Evolutionary conservation across 23 red algal species (phyloP).

Genomic region (Cyanidium caldarium): DNA sequence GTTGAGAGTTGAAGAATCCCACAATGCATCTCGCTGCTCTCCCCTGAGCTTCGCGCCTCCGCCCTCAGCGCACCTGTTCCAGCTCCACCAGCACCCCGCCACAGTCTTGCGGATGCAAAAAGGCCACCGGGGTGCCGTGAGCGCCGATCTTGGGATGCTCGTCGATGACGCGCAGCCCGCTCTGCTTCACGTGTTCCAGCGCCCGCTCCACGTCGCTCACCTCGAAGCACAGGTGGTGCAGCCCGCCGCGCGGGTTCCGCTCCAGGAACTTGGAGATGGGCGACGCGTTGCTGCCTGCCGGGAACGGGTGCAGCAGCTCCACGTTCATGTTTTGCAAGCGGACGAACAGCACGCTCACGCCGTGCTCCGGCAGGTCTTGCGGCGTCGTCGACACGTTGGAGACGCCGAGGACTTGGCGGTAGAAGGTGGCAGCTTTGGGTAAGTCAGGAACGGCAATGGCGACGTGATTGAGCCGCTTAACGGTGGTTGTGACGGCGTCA

Average conservation of each 20-base stretch:
- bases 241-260: neutral
- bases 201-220: constrained; percentile 4
- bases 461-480: constrained; percentile 21
- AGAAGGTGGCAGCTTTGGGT: constrained; percentile 3
- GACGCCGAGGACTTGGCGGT: constrained; percentile 16
- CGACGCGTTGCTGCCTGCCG: neutral
- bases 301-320: constrained; percentile 18
- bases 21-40: too few species aligned
- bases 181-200: neutral
- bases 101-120: constrained; percentile 30
- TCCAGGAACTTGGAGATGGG: constrained; percentile 19
- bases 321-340: constrained; percentile 13
- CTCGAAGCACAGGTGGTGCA: constrained; percentile 30
- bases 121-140: constrained; percentile 21
- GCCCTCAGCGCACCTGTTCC: too few species aligned
- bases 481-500: too few species aligned
- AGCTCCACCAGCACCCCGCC: constrained; percentile 20
- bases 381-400: too few species aligned
- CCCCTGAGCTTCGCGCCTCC: too few species aligned
- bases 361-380: constrained; percentile 7
- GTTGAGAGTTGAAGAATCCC: too few species aligned
- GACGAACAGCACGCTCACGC: constrained; percentile 20
- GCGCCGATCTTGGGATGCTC: constrained; percentile 20
- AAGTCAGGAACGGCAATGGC: constrained; percentile 15
- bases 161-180: neutral